Conservation (phyloP, 345 rosid genomes). For the Microcos paniculata region DNA sequence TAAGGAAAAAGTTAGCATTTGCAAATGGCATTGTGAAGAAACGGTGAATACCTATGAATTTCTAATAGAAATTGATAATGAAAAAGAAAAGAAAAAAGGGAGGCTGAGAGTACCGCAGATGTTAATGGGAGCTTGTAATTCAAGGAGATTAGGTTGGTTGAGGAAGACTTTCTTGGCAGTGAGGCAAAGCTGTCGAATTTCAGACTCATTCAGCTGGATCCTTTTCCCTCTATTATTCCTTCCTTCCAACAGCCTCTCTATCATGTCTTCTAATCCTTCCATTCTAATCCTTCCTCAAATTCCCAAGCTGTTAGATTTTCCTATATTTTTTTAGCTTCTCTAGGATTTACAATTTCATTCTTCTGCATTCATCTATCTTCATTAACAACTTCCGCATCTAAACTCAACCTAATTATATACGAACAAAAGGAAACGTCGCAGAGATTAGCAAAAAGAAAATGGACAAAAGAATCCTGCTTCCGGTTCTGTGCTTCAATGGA, state of each 20-base stretch:
- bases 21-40: not conserved
- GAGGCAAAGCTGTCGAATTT: conserved; percentile 41
- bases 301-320: too few relatives aligned
- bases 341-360: too few relatives aligned
- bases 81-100: not conserved
- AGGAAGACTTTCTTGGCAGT: conserved; percentile 44
- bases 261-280: conserved; percentile 41
- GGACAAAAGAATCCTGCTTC: not conserved
- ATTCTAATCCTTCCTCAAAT: not conserved
- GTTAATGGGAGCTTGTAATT: conserved; percentile 46
- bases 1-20: not conserved
- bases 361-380: too few relatives aligned
- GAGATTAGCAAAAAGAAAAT: too few relatives aligned
- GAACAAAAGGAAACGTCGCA: too few relatives aligned
- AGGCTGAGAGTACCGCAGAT: conserved; percentile 34
- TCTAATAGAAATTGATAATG: not conserved
- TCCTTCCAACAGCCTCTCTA: conserved; percentile 42
- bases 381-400: too few relatives aligned
- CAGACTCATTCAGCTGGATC: conserved; percentile 31
- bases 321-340: too few relatives aligned
- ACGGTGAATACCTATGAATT: not conserved
- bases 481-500: not conserved
- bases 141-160: conserved; percentile 42
- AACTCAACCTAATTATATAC: too few relatives aligned
- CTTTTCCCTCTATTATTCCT: conserved; percentile 31